These are phyloP conservation scores for Leptodermis oblonga DNA, from an alignment of 257 asterid genomes.

Conservation along the genomic window DNA sequence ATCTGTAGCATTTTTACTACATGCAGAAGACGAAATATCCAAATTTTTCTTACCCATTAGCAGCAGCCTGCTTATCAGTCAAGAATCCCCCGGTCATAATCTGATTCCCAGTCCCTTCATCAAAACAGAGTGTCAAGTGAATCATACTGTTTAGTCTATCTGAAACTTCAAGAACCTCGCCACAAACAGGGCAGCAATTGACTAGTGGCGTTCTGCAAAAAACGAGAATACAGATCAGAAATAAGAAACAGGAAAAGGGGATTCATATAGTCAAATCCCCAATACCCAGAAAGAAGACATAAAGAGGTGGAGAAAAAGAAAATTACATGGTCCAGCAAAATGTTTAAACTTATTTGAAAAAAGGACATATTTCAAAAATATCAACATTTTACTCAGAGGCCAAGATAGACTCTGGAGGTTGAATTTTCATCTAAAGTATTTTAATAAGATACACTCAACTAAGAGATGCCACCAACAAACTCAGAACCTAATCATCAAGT, in stretches of 20 bases:
- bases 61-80: slow-evolving; percentile 95
- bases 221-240: slow-evolving; percentile 4
- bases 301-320: background rate
- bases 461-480: too few relatives aligned
- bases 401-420: background rate
- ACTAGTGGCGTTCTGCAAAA: slow-evolving; percentile 77
- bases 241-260: background rate
- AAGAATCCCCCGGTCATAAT: slow-evolving; percentile 97
- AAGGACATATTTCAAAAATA: background rate
- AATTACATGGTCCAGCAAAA: background rate
- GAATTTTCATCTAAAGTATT: background rate
- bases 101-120: slow-evolving; percentile 97
- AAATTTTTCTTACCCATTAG: slow-evolving; percentile 73
- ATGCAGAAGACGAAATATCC: slow-evolving; percentile 17
- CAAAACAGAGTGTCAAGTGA: slow-evolving; percentile 94
- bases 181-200: slow-evolving; percentile 96
- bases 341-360: background rate
- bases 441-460: background rate
- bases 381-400: background rate
- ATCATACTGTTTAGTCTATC: slow-evolving; percentile 71
- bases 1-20: background rate
- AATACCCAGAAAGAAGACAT: background rate
- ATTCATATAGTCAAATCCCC: background rate
- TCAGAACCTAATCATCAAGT: background rate
- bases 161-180: slow-evolving; percentile 76